A percentile compares a stretch with the other conserved stretches of the same genome.
phyloP scores from a whole-genome alignment of 345 rosid species.

The Melaleuca quinquenervia region DNA sequence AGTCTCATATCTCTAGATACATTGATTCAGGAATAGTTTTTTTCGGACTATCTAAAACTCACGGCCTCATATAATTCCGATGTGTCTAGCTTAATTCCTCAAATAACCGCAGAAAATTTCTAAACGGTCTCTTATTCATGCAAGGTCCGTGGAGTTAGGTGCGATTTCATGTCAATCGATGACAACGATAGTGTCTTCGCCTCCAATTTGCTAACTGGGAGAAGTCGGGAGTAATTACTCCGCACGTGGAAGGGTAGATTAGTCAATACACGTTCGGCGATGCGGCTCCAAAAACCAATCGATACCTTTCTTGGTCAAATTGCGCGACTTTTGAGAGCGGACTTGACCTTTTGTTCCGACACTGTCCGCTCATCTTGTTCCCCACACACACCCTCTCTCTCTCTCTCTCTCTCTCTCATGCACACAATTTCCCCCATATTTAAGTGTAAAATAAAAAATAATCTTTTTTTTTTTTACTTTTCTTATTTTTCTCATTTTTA shows the following conservation, averaged over 20 bases:
- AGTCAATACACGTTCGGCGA: not conserved
- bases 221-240: not conserved
- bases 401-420: no score
- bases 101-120: not conserved
- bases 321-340: not conserved
- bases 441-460: not conserved
- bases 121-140: not conserved
- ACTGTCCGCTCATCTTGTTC: not conserved
- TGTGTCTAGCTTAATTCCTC: not conserved
- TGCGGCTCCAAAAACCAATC: not conserved
- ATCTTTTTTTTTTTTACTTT: not conserved
- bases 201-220: no score
- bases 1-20: not conserved
- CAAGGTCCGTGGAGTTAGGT: not conserved
- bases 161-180: not conserved
- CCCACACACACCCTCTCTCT: no score
- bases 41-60: not conserved
- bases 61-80: not conserved
- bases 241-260: not conserved
- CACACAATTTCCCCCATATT: not conserved
- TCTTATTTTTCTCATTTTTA: not conserved
- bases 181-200: not conserved
- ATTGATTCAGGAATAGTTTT: not conserved
- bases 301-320: conserved; percentile 4
- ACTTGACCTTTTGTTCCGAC: not conserved